Evolutionary conservation across 2,329 filamentous ascomycete species (phyloP), one percentile per base, ranked within the genome.

Genomic region (Nemania sp.): DNA sequence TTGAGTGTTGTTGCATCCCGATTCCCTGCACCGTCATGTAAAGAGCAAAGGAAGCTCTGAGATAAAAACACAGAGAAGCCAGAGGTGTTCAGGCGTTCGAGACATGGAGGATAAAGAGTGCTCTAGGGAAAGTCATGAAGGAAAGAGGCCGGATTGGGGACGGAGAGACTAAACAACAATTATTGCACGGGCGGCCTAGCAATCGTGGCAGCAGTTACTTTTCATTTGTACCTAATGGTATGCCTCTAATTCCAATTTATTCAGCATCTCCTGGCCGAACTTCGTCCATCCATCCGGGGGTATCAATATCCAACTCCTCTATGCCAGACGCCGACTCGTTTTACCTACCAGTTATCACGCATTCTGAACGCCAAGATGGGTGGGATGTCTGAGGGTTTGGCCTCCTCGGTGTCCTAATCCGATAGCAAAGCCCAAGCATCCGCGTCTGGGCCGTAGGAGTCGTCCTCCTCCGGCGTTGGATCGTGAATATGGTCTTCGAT

Each of bases 1-100:
- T 76, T 65, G 75, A 82, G 52, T 85, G 82, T 71, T 85, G 82
- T 71, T 85, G 82, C 69, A 82, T 85, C 60, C 81, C 80, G 20
- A 29, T 29, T 7, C 25, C 25, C 7, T 29, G 25, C 25, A 29
- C 35, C 35, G 10, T n/a, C 35, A 3, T 39, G 35, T 39, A 12
- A 39, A 39, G 35, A 39, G 35, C 35, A 39, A 39, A 39, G 11
- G 15, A n/a, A n/a, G n/a, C n/a, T n/a, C n/a, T n/a, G n/a, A n/a
- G n/a, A n/a, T n/a, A n/a, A n/a, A n/a, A n/a, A n/a, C n/a, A n/a
- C n/a, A n/a, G n/a, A n/a, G n/a, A n/a, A n/a, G n/a, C n/a, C n/a
- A n/a, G n/a, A n/a, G n/a, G n/a, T n/a, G n/a, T n/a, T n/a, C n/a
- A n/a, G n/a, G n/a, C n/a, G n/a, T n/a, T n/a, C n/a, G n/a, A n/a